Percentiles rank a stretch among this genome's conserved stretches.
Conservation (phyloP, 208 protist species). For the Trypanosoma scelopori region DNA sequence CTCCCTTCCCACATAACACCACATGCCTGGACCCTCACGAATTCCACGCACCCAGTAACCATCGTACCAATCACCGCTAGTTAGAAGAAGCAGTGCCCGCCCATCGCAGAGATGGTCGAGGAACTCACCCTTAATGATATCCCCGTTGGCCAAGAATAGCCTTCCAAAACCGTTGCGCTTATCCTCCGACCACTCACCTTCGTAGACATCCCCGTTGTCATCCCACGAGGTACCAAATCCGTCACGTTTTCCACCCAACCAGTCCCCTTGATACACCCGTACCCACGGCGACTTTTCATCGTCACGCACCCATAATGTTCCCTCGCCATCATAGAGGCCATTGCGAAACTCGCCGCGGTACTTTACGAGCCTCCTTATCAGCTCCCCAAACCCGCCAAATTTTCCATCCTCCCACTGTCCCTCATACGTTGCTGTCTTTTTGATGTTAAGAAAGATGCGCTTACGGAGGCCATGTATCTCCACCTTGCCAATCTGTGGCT, state of each 20-base stretch:
- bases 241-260: slow-evolving; percentile 78
- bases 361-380: slow-evolving; percentile 69
- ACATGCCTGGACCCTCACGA: slow-evolving; percentile 85
- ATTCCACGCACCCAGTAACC: slow-evolving; percentile 79
- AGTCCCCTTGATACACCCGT: slow-evolving; percentile 88
- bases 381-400: slow-evolving; percentile 86
- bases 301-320: slow-evolving; percentile 77
- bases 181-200: slow-evolving; percentile 70
- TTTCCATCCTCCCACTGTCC: slow-evolving; percentile 84
- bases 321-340: slow-evolving; percentile 76
- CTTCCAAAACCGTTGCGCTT: slow-evolving; percentile 73
- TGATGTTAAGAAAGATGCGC: slow-evolving; percentile 82
- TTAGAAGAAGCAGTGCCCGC: slow-evolving; percentile 66
- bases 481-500: slow-evolving; percentile 18
- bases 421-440: slow-evolving; percentile 83
- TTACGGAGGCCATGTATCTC: slow-evolving; percentile 70
- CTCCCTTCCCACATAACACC: slow-evolving; percentile 73
- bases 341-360: slow-evolving; percentile 84
- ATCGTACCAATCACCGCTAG: slow-evolving; percentile 85
- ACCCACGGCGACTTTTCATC: slow-evolving; percentile 51
- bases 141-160: slow-evolving; percentile 80
- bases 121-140: slow-evolving; percentile 84
- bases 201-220: slow-evolving; percentile 86
- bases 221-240: slow-evolving; percentile 83
- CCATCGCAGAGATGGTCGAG: slow-evolving; percentile 60